Conservation (phyloP, 106 monocot genomes). For the Acorus gramineus region DNA sequence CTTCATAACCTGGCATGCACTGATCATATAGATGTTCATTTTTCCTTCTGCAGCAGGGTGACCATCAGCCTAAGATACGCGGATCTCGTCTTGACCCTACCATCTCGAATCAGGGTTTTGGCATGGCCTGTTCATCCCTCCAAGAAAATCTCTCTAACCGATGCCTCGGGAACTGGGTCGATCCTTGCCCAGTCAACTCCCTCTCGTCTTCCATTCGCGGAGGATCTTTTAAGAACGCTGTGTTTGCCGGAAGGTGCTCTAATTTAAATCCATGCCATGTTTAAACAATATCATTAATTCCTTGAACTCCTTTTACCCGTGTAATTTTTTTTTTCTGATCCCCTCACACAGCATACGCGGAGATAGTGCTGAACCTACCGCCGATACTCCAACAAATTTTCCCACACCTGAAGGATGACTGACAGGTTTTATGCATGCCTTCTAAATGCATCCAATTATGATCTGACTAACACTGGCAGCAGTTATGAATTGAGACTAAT, state of each 20-base stretch:
- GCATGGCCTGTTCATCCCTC: constrained; percentile 81
- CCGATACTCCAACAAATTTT: constrained; percentile 33
- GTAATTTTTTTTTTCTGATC: not conserved
- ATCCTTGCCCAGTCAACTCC: constrained; percentile 40
- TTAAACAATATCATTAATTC: not conserved
- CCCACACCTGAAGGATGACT: constrained; percentile 6
- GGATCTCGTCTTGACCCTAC: constrained; percentile 59
- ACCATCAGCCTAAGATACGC: constrained; percentile 87
- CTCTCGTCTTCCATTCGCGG: constrained; percentile 71
- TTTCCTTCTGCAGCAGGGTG: constrained; percentile 62
- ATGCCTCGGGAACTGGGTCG: constrained; percentile 22
- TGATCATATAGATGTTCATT: constrained; percentile 1
- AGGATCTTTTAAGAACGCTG: constrained; percentile 68
- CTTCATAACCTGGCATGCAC: not conserved
- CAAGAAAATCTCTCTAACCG: constrained; percentile 33
- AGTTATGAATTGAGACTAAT: too few relatives aligned
- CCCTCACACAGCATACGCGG: constrained; percentile 45
- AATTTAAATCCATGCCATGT: not conserved
- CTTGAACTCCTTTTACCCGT: too few relatives aligned
- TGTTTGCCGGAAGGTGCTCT: constrained; percentile 82
- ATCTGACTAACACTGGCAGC: too few relatives aligned
- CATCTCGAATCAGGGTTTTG: constrained; percentile 73
- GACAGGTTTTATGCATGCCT: too few relatives aligned
- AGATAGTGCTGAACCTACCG: constrained; percentile 51
- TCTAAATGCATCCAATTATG: too few relatives aligned